phyloP scores from a whole-genome alignment of 805 yeast species.

The Wickerhamiella brachini region DNA sequence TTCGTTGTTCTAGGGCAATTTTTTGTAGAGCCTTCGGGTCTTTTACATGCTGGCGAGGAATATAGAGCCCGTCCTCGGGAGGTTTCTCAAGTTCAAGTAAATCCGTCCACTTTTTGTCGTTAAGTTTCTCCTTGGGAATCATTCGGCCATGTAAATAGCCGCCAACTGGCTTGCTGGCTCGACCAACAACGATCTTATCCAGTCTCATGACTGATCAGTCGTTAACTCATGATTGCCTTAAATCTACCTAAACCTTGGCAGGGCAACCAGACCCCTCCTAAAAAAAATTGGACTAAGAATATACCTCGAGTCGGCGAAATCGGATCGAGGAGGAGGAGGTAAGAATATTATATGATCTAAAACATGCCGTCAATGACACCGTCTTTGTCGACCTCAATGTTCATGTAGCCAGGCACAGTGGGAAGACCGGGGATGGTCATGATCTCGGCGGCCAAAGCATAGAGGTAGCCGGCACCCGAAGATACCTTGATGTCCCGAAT shows the following conservation, averaged over 20 bases:
- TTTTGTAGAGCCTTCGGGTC: not conserved
- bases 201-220: constrained; percentile 4
- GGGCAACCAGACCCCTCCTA: no score
- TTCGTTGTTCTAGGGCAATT: constrained; percentile 6
- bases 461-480: constrained; percentile 92
- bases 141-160: constrained; percentile 15
- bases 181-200: constrained; percentile 11
- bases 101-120: constrained; percentile 12
- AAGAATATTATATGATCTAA: constrained; percentile 22
- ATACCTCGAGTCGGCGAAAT: no score
- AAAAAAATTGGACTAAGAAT: no score
- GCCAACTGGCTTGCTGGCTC: constrained; percentile 10
- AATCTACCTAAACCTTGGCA: no score
- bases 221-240: no score
- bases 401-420: constrained; percentile 92
- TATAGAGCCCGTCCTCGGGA: constrained; percentile 16
- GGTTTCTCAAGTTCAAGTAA: constrained; percentile 15
- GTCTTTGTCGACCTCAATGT: constrained; percentile 81
- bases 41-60: constrained; percentile 6
- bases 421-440: constrained; percentile 97
- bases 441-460: constrained; percentile 92
- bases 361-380: constrained; percentile 92
- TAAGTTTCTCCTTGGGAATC: constrained; percentile 11
- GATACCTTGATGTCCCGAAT: constrained; percentile 89
- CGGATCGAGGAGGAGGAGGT: no score